Evolutionary conservation across 495 filamentous ascomycete species (phyloP), one percentile per base, ranked within the genome.

Genomic region (Xylaria intraflava): DNA sequence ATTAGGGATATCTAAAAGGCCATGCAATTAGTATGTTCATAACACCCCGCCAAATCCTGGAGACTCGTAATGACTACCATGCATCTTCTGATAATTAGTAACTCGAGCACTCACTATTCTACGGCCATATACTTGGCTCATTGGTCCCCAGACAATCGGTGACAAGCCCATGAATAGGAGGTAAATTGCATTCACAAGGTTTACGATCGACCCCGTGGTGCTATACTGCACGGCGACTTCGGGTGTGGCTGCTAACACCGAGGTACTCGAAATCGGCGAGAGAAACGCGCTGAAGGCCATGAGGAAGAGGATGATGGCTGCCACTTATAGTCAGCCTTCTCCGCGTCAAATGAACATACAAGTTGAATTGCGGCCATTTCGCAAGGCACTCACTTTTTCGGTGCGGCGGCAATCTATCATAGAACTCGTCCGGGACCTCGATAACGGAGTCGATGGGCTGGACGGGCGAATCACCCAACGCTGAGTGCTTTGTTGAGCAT

Each of bases 111-210:
- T 53, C 51, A 53, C 51, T 40, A 42, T 29, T 46, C 51, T 53
- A 26, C 51, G 51, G 23, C 51, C 51, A 29, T 81, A 88, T 1
- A 86, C 82, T 59, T 85, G 79, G 46, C 78, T 83, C 57, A 88
- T 62, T 4, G 85, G 84, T 0, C 85, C 84, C 79, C 83, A 88
- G 46, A 88, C 72, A 3, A 78, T 74, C 4, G 85, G 80, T 38
- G 78, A 77, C 1, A 89, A 46, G 0, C 84, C 86, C 85, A 88
- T 88, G 56, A 82, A 83, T 0, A 83, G 58, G 69, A 88, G 69
- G 56, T 87, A 88, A 20, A 87, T 53, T 2, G 84, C 84, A 69
- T 88, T 89, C 55, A 76, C 79, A 17, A 86, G 66, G 58, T 87
- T 84, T 62, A 89, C 78, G 38, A 88, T 77, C 19, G 78, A 76